phyloP scores from a whole-genome alignment of 805 yeast genomes.

The Metschnikowia matae region DNA sequence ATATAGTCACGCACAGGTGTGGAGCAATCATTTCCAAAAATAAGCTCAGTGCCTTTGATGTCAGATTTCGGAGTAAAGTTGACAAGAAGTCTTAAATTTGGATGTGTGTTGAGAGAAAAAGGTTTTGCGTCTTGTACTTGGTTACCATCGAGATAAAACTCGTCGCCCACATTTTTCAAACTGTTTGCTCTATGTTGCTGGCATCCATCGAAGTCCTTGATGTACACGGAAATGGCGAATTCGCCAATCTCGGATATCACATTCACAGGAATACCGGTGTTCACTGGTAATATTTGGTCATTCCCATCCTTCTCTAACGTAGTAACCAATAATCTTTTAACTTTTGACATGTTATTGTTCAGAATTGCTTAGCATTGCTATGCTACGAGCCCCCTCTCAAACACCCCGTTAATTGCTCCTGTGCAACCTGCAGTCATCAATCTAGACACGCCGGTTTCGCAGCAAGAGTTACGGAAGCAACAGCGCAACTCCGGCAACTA shows the following conservation, averaged over 20 bases:
- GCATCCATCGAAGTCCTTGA: slow-evolving; percentile 47
- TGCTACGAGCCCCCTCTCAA: background rate
- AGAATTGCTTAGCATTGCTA: background rate
- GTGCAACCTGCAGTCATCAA: background rate
- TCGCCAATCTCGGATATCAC: slow-evolving; percentile 38
- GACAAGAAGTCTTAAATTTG: slow-evolving; percentile 33
- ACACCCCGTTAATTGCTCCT: slow-evolving; percentile 1
- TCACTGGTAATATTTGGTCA: slow-evolving; percentile 39
- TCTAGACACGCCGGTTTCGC: slow-evolving; percentile 9
- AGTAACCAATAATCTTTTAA: slow-evolving; percentile 31
- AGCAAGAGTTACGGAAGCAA: background rate
- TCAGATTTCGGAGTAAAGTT: slow-evolving; percentile 40
- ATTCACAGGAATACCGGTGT: slow-evolving; percentile 33
- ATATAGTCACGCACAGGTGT: slow-evolving; percentile 54
- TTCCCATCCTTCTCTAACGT: slow-evolving; percentile 26
- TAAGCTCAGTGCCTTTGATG: slow-evolving; percentile 48
- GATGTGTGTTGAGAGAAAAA: slow-evolving; percentile 4
- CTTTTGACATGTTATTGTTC: background rate
- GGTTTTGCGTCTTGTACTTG: background rate
- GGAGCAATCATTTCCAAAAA: slow-evolving; percentile 69
- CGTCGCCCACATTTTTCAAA: slow-evolving; percentile 27
- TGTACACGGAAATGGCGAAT: slow-evolving; percentile 38
- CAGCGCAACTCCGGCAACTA: background rate
- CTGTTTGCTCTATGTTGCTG: slow-evolving; percentile 31
- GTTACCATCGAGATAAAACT: slow-evolving; percentile 22